These are phyloP conservation scores for Spiraea crenata DNA, from an alignment of 331 rosid species.

Conservation along the genomic window DNA sequence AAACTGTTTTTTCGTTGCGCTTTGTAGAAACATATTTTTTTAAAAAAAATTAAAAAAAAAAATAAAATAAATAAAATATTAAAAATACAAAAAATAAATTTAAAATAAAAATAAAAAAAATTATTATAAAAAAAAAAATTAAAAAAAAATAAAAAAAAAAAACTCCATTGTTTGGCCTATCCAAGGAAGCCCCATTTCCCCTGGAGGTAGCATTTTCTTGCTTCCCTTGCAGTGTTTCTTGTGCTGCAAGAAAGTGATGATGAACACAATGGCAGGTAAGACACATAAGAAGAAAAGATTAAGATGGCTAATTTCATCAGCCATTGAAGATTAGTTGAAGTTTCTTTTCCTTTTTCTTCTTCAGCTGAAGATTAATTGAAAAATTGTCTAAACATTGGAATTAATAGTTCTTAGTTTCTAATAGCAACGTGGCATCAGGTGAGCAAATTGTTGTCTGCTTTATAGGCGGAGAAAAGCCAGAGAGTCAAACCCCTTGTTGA, in stretches of 20 bases:
- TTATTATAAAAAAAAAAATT: no score
- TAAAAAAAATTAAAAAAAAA: no score
- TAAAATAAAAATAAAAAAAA: no score
- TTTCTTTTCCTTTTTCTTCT: not conserved
- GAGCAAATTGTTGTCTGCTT: slow-evolving; percentile 18
- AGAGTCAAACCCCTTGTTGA: slow-evolving; percentile 34
- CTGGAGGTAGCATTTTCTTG: slow-evolving; percentile 57
- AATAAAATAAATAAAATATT: no score
- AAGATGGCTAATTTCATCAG: slow-evolving; percentile 19
- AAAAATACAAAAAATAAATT: no score
- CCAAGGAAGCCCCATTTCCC: slow-evolving; percentile 74
- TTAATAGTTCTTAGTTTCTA: not conserved
- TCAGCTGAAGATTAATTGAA: slow-evolving; percentile 18
- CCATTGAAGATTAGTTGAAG: slow-evolving; percentile 30
- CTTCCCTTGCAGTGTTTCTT: slow-evolving; percentile 14
- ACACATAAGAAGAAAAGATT: slow-evolving; percentile 29
- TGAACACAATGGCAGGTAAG: slow-evolving; percentile 29
- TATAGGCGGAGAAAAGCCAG: slow-evolving; percentile 23
- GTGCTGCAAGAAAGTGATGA: slow-evolving; percentile 33
- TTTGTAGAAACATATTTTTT: no score
- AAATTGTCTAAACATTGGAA: not conserved
- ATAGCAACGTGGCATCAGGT: slow-evolving; percentile 16
- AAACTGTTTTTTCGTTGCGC: slow-evolving; percentile 58
- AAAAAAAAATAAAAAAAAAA: no score
- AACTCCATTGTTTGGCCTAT: slow-evolving; percentile 81